Conservation (phyloP, 2,329 filamentous ascomycete genomes). For the Colletotrichum spinosum region DNA sequence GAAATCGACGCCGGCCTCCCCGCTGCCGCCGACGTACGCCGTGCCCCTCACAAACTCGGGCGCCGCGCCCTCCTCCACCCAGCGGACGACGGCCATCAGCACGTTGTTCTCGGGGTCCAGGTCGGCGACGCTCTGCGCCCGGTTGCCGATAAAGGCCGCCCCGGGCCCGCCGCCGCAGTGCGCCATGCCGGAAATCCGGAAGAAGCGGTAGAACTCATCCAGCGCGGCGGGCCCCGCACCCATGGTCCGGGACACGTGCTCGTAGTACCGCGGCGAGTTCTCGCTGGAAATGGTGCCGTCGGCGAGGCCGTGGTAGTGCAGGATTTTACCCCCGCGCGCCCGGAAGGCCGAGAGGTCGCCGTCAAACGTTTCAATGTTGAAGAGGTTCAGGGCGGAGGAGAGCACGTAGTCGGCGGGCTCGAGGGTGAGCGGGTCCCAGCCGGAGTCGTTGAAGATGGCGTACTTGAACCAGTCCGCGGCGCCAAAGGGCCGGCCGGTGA, state of each 20-base stretch:
- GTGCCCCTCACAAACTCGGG: conserved; percentile 47
- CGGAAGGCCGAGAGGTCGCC: conserved; percentile 54
- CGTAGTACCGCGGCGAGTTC: conserved; percentile 60
- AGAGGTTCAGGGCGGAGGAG: conserved; percentile 50
- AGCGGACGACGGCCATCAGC: conserved; percentile 57
- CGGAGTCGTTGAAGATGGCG: conserved; percentile 53
- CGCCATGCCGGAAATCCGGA: conserved; percentile 63
- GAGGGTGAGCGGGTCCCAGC: conserved; percentile 49
- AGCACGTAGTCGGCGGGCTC: conserved; percentile 48
- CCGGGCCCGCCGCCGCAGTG: conserved; percentile 62
- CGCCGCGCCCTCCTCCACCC: conserved; percentile 57
- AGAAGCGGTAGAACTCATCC: conserved; percentile 61
- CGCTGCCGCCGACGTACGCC: conserved; percentile 42
- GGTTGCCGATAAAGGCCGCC: conserved; percentile 47
- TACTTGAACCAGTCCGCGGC: conserved; percentile 50
- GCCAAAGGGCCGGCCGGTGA: conserved; percentile 44
- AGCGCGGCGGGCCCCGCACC: conserved; percentile 44
- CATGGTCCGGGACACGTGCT: conserved; percentile 59
- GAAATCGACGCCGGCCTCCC: conserved; percentile 33
- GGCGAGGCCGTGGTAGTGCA: conserved; percentile 59
- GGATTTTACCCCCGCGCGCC: conserved; percentile 54
- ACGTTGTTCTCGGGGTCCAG: conserved; percentile 54
- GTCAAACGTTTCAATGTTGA: conserved; percentile 51
- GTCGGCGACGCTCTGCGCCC: conserved; percentile 38
- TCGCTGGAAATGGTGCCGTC: conserved; percentile 56